Conservation (phyloP, 305 asterid genomes). For the Euphrasia arctica region DNA sequence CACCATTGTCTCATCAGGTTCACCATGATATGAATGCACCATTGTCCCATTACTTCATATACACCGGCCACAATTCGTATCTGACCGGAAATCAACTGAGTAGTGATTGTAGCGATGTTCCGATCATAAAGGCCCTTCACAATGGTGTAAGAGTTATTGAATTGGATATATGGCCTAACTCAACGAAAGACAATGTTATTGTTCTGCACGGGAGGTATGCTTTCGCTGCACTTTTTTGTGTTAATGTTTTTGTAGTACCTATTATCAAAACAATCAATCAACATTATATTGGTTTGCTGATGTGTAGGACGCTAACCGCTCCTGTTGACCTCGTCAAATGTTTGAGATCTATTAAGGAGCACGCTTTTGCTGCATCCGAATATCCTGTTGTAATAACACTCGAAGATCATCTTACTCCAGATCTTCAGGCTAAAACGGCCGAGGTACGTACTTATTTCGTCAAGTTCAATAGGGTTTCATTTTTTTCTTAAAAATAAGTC, state of each 20-base stretch:
- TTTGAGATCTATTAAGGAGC: slow-evolving; percentile 71
- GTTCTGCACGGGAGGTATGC: slow-evolving; percentile 96
- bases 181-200: slow-evolving; percentile 54
- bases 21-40: slow-evolving; percentile 93
- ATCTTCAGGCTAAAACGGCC: slow-evolving; percentile 80
- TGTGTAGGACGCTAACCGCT: slow-evolving; percentile 71
- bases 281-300: slow-evolving; percentile 6
- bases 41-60: slow-evolving; percentile 86
- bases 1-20: slow-evolving; percentile 42
- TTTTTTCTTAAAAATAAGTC: slow-evolving; percentile 3
- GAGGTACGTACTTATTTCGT: slow-evolving; percentile 55
- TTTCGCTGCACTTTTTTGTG: not conserved
- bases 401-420: slow-evolving; percentile 76
- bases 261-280: not conserved
- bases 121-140: slow-evolving; percentile 63
- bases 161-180: slow-evolving; percentile 95
- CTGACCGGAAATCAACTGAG: slow-evolving; percentile 92
- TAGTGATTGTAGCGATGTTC: slow-evolving; percentile 83
- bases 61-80: slow-evolving; percentile 95
- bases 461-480: slow-evolving; percentile 21
- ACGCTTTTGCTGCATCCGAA: slow-evolving; percentile 66
- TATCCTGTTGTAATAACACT: slow-evolving; percentile 87
- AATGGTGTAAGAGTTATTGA: slow-evolving; percentile 88
- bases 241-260: not conserved
- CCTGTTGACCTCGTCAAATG: slow-evolving; percentile 72